A percentile compares a stretch with the other conserved stretches of the same genome.
These are phyloP conservation scores for Dictyostelium gargantuum DNA, from an alignment of 208 protist species.

Conservation along the genomic window DNA sequence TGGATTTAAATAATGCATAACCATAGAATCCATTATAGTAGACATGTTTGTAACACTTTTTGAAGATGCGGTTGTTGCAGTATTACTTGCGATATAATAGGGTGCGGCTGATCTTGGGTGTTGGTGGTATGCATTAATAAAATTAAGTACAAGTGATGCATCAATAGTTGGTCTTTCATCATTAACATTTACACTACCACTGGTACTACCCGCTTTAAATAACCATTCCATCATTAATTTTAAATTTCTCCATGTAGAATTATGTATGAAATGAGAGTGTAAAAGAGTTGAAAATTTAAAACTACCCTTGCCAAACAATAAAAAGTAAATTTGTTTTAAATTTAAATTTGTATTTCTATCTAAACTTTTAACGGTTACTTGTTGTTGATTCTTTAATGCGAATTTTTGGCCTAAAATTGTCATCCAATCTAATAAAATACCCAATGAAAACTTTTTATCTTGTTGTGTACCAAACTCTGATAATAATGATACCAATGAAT, in stretches of 20 bases:
- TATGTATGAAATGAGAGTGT: conserved; percentile 37
- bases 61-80: neutral
- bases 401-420: neutral
- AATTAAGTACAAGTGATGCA: neutral
- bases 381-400: neutral
- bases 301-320: conserved; percentile 16
- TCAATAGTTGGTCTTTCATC: neutral
- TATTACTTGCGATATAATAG: conserved; percentile 4
- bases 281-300: conserved; percentile 19
- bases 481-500: neutral
- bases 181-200: neutral
- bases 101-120: conserved; percentile 38
- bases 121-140: conserved; percentile 14
- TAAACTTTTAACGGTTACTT: too few relatives aligned
- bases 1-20: neutral
- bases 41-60: neutral
- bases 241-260: conserved; percentile 35
- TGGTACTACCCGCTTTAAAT: neutral
- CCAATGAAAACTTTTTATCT: neutral
- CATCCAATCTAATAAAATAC: conserved; percentile 45
- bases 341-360: neutral
- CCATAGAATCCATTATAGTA: neutral
- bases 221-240: neutral
- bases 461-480: neutral
- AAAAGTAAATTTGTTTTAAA: neutral